phyloP scores from a whole-genome alignment of 371 early-diverging fungal species.

The Ordospora pajunii region DNA sequence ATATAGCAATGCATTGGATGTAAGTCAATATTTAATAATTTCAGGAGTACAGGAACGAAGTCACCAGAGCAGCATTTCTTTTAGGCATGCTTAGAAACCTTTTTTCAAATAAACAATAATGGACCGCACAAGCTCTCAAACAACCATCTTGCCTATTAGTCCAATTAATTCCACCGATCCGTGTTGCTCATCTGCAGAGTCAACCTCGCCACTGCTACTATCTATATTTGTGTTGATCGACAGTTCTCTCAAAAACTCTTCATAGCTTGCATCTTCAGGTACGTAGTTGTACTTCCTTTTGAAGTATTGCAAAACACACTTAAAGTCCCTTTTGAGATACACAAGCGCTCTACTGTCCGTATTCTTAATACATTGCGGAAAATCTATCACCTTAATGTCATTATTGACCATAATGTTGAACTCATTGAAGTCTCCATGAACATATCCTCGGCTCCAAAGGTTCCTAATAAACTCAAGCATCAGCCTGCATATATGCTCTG shows the following conservation, averaged over 20 bases:
- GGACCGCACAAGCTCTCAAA: not conserved
- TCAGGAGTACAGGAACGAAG: not conserved
- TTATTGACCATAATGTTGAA: constrained; percentile 87
- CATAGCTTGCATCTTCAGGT: not conserved
- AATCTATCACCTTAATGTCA: constrained; percentile 78
- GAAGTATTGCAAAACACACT: constrained; percentile 90
- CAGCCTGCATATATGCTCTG: constrained; percentile 76
- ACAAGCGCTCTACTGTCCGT: constrained; percentile 74
- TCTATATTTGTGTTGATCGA: not conserved
- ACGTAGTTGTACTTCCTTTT: constrained; percentile 36
- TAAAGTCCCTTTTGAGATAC: constrained; percentile 92
- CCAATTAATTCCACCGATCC: not conserved
- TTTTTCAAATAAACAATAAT: not conserved
- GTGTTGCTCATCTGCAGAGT: not conserved
- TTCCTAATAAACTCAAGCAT: constrained; percentile 85
- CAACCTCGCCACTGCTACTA: not conserved
- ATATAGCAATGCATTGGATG: not conserved
- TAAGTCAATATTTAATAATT: not conserved
- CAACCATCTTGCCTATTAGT: not conserved
- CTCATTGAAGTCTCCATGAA: constrained; percentile 99
- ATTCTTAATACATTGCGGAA: constrained; percentile 96
- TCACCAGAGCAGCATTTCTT: not conserved
- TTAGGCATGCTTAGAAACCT: not conserved
- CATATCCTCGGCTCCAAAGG: constrained; percentile 82
- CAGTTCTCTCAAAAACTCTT: not conserved